These are phyloP conservation scores for Nicotiana obtusifolia DNA, from an alignment of 257 asterid species.

Conservation along the genomic window DNA sequence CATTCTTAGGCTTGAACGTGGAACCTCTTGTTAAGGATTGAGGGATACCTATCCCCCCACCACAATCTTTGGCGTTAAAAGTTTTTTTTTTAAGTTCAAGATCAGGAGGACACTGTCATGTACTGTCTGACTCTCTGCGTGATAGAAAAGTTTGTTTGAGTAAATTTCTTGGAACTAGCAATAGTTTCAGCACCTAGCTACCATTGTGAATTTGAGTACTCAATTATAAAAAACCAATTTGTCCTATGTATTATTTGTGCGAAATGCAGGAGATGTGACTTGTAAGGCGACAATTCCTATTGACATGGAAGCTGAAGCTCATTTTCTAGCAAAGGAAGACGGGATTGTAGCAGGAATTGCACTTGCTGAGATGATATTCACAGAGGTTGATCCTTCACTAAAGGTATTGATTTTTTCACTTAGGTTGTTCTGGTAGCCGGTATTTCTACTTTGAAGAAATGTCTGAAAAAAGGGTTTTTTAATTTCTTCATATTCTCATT, in stretches of 20 bases:
- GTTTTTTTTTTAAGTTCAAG: background rate
- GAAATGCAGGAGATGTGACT: constrained; percentile 77
- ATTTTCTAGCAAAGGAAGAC: constrained; percentile 84
- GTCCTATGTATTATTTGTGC: background rate
- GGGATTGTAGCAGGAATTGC: constrained; percentile 87
- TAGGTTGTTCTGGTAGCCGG: background rate
- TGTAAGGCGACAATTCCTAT: constrained; percentile 85
- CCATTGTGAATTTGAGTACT: constrained; percentile 35
- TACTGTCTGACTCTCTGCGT: background rate
- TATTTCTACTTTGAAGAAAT: background rate
- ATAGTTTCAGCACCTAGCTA: background rate
- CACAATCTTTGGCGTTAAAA: background rate
- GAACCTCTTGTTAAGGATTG: background rate
- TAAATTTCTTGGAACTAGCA: background rate
- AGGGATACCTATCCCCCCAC: background rate
- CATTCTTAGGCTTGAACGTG: background rate
- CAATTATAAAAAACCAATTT: constrained; percentile 10
- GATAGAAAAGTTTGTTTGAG: background rate
- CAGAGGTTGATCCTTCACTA: constrained; percentile 74
- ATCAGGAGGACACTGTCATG: background rate
- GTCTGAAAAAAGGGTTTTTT: background rate
- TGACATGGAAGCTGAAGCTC: constrained; percentile 84
- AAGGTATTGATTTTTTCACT: constrained; percentile 31
- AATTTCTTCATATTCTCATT: background rate
- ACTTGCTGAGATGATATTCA: constrained; percentile 79